Evolutionary conservation across 495 filamentous ascomycete species (phyloP).

Genomic region (Tuber calosporum): DNA sequence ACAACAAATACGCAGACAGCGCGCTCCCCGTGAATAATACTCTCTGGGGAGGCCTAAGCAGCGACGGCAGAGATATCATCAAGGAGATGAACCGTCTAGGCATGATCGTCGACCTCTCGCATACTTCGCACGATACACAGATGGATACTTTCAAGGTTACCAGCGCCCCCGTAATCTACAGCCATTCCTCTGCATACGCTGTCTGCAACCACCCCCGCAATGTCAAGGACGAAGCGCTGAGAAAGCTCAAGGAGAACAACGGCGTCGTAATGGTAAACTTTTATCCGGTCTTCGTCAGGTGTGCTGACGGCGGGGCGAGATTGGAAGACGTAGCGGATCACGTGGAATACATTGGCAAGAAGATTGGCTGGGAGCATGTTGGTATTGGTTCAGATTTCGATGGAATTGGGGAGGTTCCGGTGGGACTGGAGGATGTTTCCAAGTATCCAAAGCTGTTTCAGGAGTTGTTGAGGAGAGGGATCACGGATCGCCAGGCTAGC

Average conservation of each 20-base stretch:
- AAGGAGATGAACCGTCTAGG: slow-evolving; percentile 74
- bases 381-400: slow-evolving; percentile 71
- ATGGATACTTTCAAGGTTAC: slow-evolving; percentile 56
- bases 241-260: slow-evolving; percentile 53
- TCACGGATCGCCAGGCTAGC: slow-evolving; percentile 59
- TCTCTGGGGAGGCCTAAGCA: slow-evolving; percentile 59
- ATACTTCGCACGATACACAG: slow-evolving; percentile 64
- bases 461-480: slow-evolving; percentile 60
- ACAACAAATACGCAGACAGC: slow-evolving; percentile 81
- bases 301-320: slow-evolving; percentile 60
- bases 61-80: slow-evolving; percentile 59
- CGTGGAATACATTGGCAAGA: slow-evolving; percentile 59
- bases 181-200: slow-evolving; percentile 59
- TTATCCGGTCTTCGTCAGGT: slow-evolving; percentile 70
- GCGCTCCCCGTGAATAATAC: slow-evolving; percentile 52
- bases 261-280: slow-evolving; percentile 74
- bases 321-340: slow-evolving; percentile 70
- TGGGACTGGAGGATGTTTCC: slow-evolving; percentile 68
- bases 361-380: slow-evolving; percentile 67
- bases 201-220: slow-evolving; percentile 66
- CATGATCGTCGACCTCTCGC: slow-evolving; percentile 69
- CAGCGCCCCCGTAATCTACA: slow-evolving; percentile 66
- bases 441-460: slow-evolving; percentile 74
- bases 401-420: slow-evolving; percentile 53
- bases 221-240: slow-evolving; percentile 63